Percentiles rank a stretch among this genome's conserved stretches.
These are phyloP conservation scores for Pachyrhizus erosus DNA, from an alignment of 306 rosid genomes.

Conservation along the genomic window DNA sequence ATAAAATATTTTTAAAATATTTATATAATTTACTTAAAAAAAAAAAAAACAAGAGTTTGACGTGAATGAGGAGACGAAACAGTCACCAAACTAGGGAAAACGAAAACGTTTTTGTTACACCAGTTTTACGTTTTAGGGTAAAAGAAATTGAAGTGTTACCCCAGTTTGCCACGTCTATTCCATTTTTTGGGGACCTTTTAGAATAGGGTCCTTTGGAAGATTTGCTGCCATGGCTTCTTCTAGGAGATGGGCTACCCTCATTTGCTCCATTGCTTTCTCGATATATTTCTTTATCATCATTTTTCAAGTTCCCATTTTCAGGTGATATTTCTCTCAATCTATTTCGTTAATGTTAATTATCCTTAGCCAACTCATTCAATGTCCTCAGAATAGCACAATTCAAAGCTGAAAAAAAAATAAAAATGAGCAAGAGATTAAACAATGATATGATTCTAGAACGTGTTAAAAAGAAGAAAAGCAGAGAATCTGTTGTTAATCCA, in stretches of 20 bases:
- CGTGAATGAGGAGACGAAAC: not conserved
- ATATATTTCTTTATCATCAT: constrained; percentile 70
- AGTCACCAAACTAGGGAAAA: not conserved
- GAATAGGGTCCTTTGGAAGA: constrained; percentile 10
- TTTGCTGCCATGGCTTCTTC: constrained; percentile 71
- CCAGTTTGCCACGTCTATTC: not conserved
- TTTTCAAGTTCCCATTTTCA: constrained; percentile 88
- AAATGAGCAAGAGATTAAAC: not conserved
- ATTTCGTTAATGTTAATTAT: not conserved
- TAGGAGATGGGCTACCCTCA: constrained; percentile 62
- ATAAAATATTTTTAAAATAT: no score
- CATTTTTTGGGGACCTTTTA: constrained; percentile 1
- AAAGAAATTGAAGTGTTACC: constrained; percentile 31
- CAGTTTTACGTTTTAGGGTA: constrained; percentile 14
- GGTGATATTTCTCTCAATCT: constrained; percentile 51
- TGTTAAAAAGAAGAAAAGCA: not conserved
- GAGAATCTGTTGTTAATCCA: not conserved
- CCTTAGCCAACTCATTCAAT: not conserved
- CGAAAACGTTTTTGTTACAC: not conserved
- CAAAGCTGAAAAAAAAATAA: no score
- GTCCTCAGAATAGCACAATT: not conserved
- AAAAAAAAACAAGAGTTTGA: not conserved
- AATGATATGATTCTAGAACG: not conserved
- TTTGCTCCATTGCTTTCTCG: constrained; percentile 61
- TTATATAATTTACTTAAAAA: no score